Conservation (phyloP, 371 early-diverging fungal genomes). For the Fennellomyces sp. region DNA sequence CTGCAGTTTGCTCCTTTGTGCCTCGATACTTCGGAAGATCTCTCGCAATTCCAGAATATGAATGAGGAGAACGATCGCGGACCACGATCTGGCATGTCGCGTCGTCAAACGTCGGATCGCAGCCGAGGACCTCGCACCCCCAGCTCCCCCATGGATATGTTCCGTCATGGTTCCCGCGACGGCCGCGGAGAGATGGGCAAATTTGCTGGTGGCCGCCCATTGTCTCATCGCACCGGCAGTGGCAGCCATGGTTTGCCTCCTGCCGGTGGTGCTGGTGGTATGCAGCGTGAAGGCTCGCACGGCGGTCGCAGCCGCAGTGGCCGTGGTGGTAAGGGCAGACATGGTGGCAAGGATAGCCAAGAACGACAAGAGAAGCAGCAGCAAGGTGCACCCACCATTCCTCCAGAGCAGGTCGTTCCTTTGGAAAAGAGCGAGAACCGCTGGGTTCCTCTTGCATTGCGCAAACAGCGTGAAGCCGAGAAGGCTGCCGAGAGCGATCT, state of each 20-base stretch:
- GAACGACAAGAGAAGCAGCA: slow-evolving; percentile 24
- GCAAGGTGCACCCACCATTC: slow-evolving; percentile 61
- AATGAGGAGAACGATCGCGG: slow-evolving; percentile 58
- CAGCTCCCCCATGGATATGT: slow-evolving; percentile 44
- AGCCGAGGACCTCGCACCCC: slow-evolving; percentile 54
- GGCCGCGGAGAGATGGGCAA: slow-evolving; percentile 56
- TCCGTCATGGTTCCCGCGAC: slow-evolving; percentile 46
- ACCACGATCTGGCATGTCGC: slow-evolving; percentile 36
- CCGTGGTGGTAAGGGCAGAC: slow-evolving; percentile 58
- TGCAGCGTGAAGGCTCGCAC: slow-evolving; percentile 57
- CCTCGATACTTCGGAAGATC: slow-evolving; percentile 65
- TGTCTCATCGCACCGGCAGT: slow-evolving; percentile 56
- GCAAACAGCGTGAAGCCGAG: slow-evolving; percentile 18
- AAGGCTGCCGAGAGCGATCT: slow-evolving; percentile 37
- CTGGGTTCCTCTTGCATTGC: slow-evolving; percentile 72
- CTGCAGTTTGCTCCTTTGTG: slow-evolving; percentile 75
- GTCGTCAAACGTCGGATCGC: slow-evolving; percentile 65
- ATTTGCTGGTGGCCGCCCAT: slow-evolving; percentile 44
- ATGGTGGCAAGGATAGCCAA: slow-evolving; percentile 37
- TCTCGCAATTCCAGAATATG: slow-evolving; percentile 70
- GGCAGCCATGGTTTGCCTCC: slow-evolving; percentile 45
- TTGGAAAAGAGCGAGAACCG: slow-evolving; percentile 83
- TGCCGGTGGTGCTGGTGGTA: slow-evolving; percentile 32
- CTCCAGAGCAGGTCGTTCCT: slow-evolving; percentile 71
- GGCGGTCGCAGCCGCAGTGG: slow-evolving; percentile 53